Base-by-base conservation (phyloP, 2,329 filamentous ascomycete genomes). In the Monosporascus sp. region DNA sequence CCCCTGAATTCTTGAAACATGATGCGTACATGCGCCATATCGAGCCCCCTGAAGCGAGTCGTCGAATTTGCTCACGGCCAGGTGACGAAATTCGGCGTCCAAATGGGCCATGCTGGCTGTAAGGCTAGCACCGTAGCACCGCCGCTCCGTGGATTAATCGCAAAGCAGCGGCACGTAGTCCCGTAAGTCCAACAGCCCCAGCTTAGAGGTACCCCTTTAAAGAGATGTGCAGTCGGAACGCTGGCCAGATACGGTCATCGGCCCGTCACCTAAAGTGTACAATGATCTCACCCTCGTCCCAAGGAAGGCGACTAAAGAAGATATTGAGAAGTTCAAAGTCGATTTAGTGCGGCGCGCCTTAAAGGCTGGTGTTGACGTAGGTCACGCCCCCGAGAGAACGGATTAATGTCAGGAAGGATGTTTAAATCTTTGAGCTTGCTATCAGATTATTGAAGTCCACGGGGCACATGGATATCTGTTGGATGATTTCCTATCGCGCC, bases 401-500 rank as follows among this genome's bases (percentile, higher is more conserved):
- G 11, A 35, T 35, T 35, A 35, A 9, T 2, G n/a, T n/a, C n/a
- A n/a, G n/a, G n/a, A 15, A 37, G 15, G 17, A 5, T 24, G 24
- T 20, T 2, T 9, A 11, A 24, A 8, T 38, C 22, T 15, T 50
- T 56, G 51, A 56, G 43, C 62, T 77, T 74, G n/a, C 49, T 59
- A 44, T 58, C 61, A 63, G 65, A 72, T 45, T 14, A 61, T 63
- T n/a, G 58, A 61, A 50, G 47, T 61, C 52, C 77, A 80, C 55
- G 73, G 67, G 48, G 73, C 74, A 8, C 76, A 80, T 56, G 73
- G 76, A 18, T 78, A 78, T 58, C 68, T 78, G 31, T 68, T 78
- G 15, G 70, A 73, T 50, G 68, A 74, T 52, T 79, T 78, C 62
- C 66, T 78, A 50, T 73, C 72, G 1, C 68, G 63, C 68, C 8